Evolutionary conservation across 495 filamentous ascomycete species (phyloP), one percentile per base, ranked within the genome.

Genomic region (Neurospora hispaniola): DNA sequence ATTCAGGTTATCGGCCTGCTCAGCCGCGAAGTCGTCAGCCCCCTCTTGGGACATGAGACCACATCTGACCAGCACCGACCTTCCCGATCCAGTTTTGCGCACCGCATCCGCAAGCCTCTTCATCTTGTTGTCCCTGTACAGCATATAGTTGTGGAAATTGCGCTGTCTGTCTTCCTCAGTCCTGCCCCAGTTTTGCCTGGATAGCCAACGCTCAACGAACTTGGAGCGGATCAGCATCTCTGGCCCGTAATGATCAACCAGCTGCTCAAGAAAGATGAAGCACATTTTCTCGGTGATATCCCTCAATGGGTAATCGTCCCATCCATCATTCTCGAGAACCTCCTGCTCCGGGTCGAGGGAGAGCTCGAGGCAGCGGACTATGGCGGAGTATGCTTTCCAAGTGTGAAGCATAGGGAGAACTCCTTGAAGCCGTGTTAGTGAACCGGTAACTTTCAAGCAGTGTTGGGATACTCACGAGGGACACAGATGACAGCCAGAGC

Each of bases 201-300:
- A 84, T 7, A 89, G 80, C 87, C 87, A 89, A 69, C 83, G 86
- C 70, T 86, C 83, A 20, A 89, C 81, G 72, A 89, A 87, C 35
- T 81, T 79, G 48, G 85, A 82, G 70, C 84, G 81, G 69, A 89
- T 73, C 10, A 88, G 72, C 66, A 80, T 82, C 38, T 81, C 79
- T 38, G 79, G 73, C 23, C 80, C 83, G 68, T 79, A 82, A 68
- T 81, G 81, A 42, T 81, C 80, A n/a, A 84, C 74, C 2, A 88
- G 77, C 62, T 84, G 81, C 41, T 76, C 75, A 48, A 86, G 74
- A 16, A 88, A 79, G 71, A 86, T 79, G 23, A 89, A 80, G 73
- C 84, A 85, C 20, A 83, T 79, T 75, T 84, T 83, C 77, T 88
- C 87, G 39, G 81, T 78, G 72, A 84, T 82, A 72, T 88, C 87